phyloP scores from a whole-genome alignment of 345 rosid genomes.

The Rhizophora apiculata region DNA sequence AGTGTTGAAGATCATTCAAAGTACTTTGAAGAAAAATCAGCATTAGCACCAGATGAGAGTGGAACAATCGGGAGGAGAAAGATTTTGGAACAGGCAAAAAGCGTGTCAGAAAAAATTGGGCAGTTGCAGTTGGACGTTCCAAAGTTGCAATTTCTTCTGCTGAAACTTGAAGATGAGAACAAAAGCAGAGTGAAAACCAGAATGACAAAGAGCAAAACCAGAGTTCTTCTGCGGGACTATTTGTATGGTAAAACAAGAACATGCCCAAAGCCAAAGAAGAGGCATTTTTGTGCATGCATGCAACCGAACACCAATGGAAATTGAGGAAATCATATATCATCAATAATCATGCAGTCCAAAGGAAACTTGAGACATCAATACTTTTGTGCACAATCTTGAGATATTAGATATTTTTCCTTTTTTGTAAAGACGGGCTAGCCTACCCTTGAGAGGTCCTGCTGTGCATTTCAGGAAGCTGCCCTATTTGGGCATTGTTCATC shows the following conservation, averaged over 20 bases:
- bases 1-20: conserved; percentile 44
- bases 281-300: conserved; percentile 71
- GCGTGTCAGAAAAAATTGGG: conserved; percentile 81
- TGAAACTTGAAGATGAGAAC: conserved; percentile 66
- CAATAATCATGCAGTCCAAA: conserved; percentile 15
- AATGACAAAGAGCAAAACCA: conserved; percentile 46
- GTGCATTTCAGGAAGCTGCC: conserved; percentile 33
- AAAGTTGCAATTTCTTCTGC: conserved; percentile 68
- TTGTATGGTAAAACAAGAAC: conserved; percentile 58
- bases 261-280: conserved; percentile 45
- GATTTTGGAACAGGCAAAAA: conserved; percentile 70
- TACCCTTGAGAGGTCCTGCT: conserved; percentile 25
- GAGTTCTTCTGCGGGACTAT: conserved; percentile 76
- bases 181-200: conserved; percentile 48
- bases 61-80: conserved; percentile 42
- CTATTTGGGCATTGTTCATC: conserved; percentile 13
- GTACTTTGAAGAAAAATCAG: conserved; percentile 45
- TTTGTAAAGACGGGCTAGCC: conserved; percentile 15
- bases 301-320: conserved; percentile 62
- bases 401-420: conserved; percentile 6
- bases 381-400: conserved; percentile 32
- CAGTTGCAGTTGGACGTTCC: conserved; percentile 88
- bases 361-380: conserved; percentile 5
- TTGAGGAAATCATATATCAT: conserved; percentile 27
- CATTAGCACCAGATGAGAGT: conserved; percentile 42